Base-by-base conservation (phyloP, 768 basidiomycete species). In the Lactifluus piperatus region DNA sequence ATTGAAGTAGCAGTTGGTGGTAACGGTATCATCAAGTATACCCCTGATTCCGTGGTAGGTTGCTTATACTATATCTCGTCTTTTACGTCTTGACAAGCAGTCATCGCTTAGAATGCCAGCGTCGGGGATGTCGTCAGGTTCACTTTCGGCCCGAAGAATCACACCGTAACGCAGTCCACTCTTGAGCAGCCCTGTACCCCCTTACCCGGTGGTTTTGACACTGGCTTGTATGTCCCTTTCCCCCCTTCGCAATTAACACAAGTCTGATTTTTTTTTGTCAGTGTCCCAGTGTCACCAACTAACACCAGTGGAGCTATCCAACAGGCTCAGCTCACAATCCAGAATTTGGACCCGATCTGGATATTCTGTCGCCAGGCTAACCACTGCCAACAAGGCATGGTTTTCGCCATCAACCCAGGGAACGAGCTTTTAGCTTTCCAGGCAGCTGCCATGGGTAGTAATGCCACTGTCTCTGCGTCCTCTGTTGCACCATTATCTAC, bases 381-480 rank as follows among this genome's bases (percentile, higher is more conserved):
- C 51, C 84, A 85, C 68, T 85, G 84, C 57, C 74, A 75, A 43
- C 68, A 72, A 50, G 82, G 83, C 16, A 86, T 85, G 84, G 84
- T 85, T 30, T 83, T 84, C 67, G 80, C 82, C 26, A 71, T 85
- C 64, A 86, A 86, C 67, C 79, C 83, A 3, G 81, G 77, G 16
- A 69, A 73, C 70, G 72, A 80, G 24, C 77, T 84, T 59, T 68
- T 72, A 5, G 76, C 77, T 4, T 85, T 85, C 77, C 74, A 80
- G 66, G 73, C 77, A 20, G 76, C 77, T 20, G 83, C 82, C 11
- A 75, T 72, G 48, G 78, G 69, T 14, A 65, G 57, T 34, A 30
- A 51, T 5, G 63, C 71, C 18, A 55, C 66, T 30, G 16, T 52
- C 7, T 10, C 51, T n/a, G 18, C 62, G 10, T 48, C 61, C 0